These are phyloP conservation scores for Cichorium intybus DNA, from an alignment of 140 eudicot species.

Conservation along the genomic window DNA sequence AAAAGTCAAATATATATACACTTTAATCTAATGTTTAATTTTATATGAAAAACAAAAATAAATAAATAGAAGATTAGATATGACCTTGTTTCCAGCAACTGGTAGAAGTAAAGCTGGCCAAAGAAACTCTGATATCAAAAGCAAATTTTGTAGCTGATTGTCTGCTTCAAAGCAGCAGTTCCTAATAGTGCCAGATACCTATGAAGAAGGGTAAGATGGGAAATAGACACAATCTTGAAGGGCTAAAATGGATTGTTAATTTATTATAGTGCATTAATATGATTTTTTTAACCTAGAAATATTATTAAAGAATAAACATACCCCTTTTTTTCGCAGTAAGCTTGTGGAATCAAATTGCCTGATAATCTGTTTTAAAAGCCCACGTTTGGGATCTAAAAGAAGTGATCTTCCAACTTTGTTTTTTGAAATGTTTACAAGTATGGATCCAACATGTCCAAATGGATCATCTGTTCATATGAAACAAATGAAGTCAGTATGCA, in stretches of 20 bases:
- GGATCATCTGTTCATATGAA: constrained; percentile 65
- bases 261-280: not conserved
- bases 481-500: not conserved
- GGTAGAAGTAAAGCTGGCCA: constrained; percentile 98
- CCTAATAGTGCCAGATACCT: constrained; percentile 94
- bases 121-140: constrained; percentile 78
- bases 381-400: constrained; percentile 78
- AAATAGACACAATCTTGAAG: not conserved
- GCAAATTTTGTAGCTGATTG: constrained; percentile 78
- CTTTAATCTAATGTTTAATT: no score
- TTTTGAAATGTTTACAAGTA: constrained; percentile 87
- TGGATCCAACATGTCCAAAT: constrained; percentile 91
- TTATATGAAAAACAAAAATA: no score
- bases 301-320: constrained; percentile 25
- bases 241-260: not conserved
- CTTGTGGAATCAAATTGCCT: constrained; percentile 88
- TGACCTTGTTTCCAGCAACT: constrained; percentile 95
- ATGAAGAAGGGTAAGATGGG: not conserved
- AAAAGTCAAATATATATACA: not conserved
- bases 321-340: constrained; percentile 82
- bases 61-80: no score
- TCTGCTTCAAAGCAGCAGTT: constrained; percentile 99
- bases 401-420: constrained; percentile 69
- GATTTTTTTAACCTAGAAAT: not conserved
- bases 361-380: constrained; percentile 81